Conservation (phyloP, 208 protist species). For the Acanthamoeba quina region DNA sequence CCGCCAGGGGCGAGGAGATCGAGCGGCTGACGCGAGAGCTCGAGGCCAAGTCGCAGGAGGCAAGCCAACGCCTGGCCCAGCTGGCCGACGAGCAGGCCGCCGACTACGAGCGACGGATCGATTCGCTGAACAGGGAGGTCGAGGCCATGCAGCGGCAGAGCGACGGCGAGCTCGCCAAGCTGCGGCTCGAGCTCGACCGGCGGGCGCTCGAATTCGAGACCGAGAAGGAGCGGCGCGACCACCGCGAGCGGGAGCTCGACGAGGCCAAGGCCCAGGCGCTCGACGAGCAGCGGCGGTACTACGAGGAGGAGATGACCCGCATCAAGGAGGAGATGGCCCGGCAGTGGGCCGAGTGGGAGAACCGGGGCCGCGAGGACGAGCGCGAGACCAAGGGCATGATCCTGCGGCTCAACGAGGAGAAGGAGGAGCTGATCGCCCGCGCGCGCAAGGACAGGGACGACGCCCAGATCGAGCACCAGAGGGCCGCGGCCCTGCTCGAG, state of each 20-base stretch:
- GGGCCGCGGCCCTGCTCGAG: neutral
- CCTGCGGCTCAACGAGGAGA: conserved; percentile 46
- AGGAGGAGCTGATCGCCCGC: conserved; percentile 53
- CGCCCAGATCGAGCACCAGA: neutral
- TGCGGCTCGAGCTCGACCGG: neutral
- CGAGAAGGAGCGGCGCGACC: neutral
- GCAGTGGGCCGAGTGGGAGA: conserved; percentile 26
- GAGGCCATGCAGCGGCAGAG: neutral
- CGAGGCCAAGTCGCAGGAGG: neutral
- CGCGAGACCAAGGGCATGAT: conserved; percentile 21
- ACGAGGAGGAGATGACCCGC: conserved; percentile 37
- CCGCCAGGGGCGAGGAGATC: neutral
- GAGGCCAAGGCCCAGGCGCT: neutral
- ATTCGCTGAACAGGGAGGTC: neutral
- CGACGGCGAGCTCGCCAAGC: neutral
- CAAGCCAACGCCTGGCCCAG: too few species aligned
- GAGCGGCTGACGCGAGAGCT: neutral
- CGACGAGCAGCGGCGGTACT: conserved; percentile 17
- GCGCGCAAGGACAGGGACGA: conserved; percentile 27
- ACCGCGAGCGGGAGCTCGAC: neutral
- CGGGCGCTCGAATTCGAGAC: neutral
- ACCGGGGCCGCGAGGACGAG: conserved; percentile 1
- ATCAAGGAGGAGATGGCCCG: conserved; percentile 62
- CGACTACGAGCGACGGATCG: neutral
- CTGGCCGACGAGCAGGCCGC: neutral